Evolutionary conservation across 2,329 filamentous ascomycete species (phyloP).

Genomic region (Fusarium siculi): DNA sequence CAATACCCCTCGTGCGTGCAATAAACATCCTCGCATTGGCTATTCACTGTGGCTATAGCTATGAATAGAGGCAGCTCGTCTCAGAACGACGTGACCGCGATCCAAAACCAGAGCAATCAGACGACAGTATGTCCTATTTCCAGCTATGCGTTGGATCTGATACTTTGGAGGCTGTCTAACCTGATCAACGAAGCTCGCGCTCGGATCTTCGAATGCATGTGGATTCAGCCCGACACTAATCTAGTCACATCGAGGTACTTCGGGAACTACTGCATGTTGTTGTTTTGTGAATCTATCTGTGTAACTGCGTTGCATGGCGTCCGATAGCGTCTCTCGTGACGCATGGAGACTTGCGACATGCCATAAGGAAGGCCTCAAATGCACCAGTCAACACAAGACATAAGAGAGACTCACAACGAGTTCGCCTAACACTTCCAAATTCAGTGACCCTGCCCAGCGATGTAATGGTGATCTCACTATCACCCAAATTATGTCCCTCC

Average conservation of each 20-base stretch:
- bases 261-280: neutral
- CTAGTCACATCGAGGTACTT: fast-evolving
- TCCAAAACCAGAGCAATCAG: neutral
- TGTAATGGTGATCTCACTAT: neutral
- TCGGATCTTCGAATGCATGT: neutral
- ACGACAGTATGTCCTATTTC: too few species aligned
- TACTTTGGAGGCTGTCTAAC: neutral
- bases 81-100: fast-evolving
- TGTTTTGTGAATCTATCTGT: fast-evolving
- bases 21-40: neutral
- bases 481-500: neutral
- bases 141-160: fast-evolving
- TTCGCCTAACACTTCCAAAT: neutral
- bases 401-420: neutral
- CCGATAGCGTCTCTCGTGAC: neutral
- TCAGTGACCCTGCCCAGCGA: too few species aligned
- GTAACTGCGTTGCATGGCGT: neutral
- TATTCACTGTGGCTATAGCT: neutral
- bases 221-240: too few species aligned
- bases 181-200: neutral
- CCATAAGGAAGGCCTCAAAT: neutral
- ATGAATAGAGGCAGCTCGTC: neutral
- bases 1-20: neutral
- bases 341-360: neutral
- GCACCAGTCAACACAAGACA: neutral